Conservation (phyloP, 2,329 filamentous ascomycete genomes). For the Ophiocordyceps polyrhachis-furcata region DNA sequence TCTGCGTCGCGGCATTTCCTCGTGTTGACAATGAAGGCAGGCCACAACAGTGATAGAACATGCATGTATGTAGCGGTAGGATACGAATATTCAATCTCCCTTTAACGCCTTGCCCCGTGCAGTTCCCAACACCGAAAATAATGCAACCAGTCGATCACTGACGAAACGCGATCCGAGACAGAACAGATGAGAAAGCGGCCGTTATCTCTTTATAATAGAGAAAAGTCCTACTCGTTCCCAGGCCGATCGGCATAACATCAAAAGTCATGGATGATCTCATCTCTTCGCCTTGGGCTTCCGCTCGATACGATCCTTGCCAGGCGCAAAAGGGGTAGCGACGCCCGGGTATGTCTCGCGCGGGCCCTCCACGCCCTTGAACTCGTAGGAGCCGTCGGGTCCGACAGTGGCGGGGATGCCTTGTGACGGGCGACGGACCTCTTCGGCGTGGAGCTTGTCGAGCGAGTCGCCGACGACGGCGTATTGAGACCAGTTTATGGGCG, state of each 20-base stretch:
- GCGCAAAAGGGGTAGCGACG: conserved; percentile 37
- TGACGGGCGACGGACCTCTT: conserved; percentile 50
- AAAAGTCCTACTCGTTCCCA: not conserved
- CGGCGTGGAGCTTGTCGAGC: conserved; percentile 66
- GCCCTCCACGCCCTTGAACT: conserved; percentile 28
- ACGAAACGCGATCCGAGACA: too few species aligned
- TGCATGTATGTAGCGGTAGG: too few species aligned
- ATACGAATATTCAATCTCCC: not conserved
- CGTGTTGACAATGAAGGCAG: not conserved
- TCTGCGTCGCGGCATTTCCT: not conserved
- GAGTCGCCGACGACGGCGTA: conserved; percentile 71
- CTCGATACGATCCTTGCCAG: conserved; percentile 29
- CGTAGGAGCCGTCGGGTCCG: conserved; percentile 26
- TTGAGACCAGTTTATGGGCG: conserved; percentile 85
- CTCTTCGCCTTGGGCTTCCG: conserved; percentile 17
- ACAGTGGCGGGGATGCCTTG: conserved; percentile 31
- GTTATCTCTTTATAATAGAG: not conserved
- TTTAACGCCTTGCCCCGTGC: not conserved
- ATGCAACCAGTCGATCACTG: not conserved
- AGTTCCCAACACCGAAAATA: not conserved
- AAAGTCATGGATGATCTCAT: conserved; percentile 3
- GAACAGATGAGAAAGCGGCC: too few species aligned
- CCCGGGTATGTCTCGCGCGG: conserved; percentile 27
- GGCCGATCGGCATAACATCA: not conserved
- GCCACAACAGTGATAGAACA: too few species aligned